Evolutionary conservation across 1,284 basidiomycete species (phyloP), one percentile per base, ranked within the genome.

Genomic region (Melampsora abietis-canadensis): DNA sequence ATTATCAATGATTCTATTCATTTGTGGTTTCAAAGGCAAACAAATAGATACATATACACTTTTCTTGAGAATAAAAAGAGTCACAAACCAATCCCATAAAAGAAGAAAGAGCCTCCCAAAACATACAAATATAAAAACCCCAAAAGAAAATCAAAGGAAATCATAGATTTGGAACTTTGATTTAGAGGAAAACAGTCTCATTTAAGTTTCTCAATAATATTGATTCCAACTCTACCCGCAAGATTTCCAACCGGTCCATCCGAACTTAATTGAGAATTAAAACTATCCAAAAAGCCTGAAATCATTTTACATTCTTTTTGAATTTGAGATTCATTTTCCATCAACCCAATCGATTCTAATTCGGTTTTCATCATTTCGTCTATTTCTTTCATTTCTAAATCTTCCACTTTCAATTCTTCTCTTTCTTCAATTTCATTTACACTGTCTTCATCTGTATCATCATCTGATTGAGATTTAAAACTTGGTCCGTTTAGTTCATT

Each of bases 261-360:
- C 69, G 90, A 82, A 7, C 93, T 93, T 12, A 82, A 89, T 80
- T 97, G 94, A 76, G 88, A 89, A 81, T 91, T 92, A 85, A 92
- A 95, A 81, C 92, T 95, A 84, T 95, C 91, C 80, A 98, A 83
- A 82, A 98, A 92, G 82, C 95, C 93, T 82, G 91, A 93, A 84
- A 98, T 94, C 79, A 97, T 83, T 78, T 88, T 88, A 82, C 94
- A 94, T 81, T 97, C 91, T 79, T 87, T 84, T 48, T 84, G 86
- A 15, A 85, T 85, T 15, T 86, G 86, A 19, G 84, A 3, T 85
- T 83, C 84, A n/a, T 82, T 82, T 76, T 88, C 87, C 46, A 95
- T 83, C 0, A 88, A 85, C 6, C 84, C 37, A 12, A 40, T 40
- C 37, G 37, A 85, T 44, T 85, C 87, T 8, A 96, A 84, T 80